Evolutionary conservation across 768 basidiomycete genomes (phyloP).

Genomic region (Pleurotus giganteus): DNA sequence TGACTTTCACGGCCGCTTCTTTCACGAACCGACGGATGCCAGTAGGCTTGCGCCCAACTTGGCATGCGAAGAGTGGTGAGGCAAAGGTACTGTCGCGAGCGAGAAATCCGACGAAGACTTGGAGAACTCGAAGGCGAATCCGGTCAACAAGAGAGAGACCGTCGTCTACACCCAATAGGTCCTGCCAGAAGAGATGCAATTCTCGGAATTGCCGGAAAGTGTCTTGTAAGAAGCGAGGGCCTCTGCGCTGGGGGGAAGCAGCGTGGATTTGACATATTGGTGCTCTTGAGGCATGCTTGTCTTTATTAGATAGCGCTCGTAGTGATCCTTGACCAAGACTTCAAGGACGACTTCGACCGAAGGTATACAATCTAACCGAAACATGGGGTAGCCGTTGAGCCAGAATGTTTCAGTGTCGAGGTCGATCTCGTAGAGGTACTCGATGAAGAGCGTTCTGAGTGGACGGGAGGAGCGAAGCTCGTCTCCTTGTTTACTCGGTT

Average conservation of each 20-base stretch:
- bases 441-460: not conserved
- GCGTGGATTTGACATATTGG: not conserved
- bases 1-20: not conserved
- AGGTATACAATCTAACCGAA: slow-evolving; percentile 7
- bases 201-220: no score
- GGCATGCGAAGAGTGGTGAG: not conserved
- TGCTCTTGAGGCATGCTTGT: not conserved
- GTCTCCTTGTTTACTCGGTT: no score
- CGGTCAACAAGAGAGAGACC: no score
- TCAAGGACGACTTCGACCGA: not conserved
- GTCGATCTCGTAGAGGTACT: slow-evolving; percentile 3
- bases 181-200: no score
- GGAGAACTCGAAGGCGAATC: no score
- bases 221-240: not conserved
- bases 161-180: no score
- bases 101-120: no score
- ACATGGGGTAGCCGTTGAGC: not conserved
- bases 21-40: not conserved
- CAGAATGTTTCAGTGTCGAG: slow-evolving; percentile 3
- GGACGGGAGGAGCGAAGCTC: not conserved
- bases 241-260: not conserved
- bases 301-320: not conserved
- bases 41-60: not conserved
- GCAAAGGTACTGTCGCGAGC: no score
- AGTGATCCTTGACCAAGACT: not conserved